Evolutionary conservation across 345 rosid genomes (phyloP), one percentile per base, ranked within the genome.

Genomic region (Ailanthus altissimus): DNA sequence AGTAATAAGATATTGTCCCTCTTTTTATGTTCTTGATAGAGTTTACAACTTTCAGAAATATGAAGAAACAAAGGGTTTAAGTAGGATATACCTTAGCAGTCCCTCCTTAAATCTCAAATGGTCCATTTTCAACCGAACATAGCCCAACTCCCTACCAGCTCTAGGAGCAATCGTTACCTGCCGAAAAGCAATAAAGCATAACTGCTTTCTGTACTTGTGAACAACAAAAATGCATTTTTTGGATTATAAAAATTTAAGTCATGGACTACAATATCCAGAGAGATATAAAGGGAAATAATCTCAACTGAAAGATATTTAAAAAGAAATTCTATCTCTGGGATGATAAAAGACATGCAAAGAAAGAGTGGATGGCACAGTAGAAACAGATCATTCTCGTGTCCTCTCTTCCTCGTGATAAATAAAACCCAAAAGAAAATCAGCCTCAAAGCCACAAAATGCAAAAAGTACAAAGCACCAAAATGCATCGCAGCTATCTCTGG

Each of bases 61-160:
- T 18, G 15, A 45, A 73, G 25, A 59, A 58, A 59, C 25, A 25
- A 49, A 32, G 36, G 67, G 28, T 15, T 43, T 21, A 58, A 14
- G 21, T 11, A 72, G 46, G 62, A 59, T 53, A 66, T 83, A 86
- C 93, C 97, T 94, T 70, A 94, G 90, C 97, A 94, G 85, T 80
- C 96, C 97, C 84, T 85, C 93, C 67, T 84, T 86, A 79, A 92
- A 91, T 82, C 88, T 91, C 83, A 89, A 68, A 80, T 92, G 91
- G 86, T 94, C 93, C 92, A 91, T 89, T 86, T 94, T 94, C 88
- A 89, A 80, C 71, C 97, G 90, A 79, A 89, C 97, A 81, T 94
- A 94, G 62, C 97, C 98, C 85, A 92, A 76, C 77, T 91, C 98
- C 82, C 97, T 87, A 69, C 98, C 97, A 67, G 97, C 97, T 86